phyloP scores from a whole-genome alignment of 2,329 filamentous ascomycete species.

The Phialocephala sp. region DNA sequence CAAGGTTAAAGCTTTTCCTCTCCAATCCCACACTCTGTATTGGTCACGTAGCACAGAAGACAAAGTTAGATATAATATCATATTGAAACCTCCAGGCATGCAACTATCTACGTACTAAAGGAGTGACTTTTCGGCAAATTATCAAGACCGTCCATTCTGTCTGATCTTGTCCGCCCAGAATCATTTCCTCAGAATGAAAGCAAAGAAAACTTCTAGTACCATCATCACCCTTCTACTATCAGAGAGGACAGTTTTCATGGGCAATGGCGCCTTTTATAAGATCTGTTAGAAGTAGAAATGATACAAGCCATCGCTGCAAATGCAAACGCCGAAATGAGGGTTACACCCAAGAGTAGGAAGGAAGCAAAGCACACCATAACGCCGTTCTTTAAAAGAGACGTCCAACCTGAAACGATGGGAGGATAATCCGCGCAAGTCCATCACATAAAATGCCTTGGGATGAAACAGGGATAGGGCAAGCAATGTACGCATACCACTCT shows the following conservation, averaged over 20 bases:
- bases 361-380: background rate
- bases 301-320: background rate
- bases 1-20: too few species aligned
- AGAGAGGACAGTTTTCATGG: background rate
- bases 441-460: background rate
- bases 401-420: background rate
- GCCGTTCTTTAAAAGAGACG: background rate
- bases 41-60: background rate
- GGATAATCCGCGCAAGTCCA: background rate
- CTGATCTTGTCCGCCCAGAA: background rate
- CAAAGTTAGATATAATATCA: background rate
- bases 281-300: background rate
- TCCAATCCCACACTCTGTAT: too few species aligned
- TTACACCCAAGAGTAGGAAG: too few species aligned
- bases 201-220: background rate
- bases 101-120: background rate
- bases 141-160: background rate
- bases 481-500: background rate
- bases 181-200: background rate
- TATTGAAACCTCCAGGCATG: background rate
- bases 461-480: background rate
- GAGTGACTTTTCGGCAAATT: slow-evolving; percentile 2
- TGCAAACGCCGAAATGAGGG: background rate
- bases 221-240: background rate
- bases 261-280: background rate